Evolutionary conservation across 1,139 yeast genomes (phyloP), one percentile per base, ranked within the genome.

Genomic region (Nakaseomyces delphensis): DNA sequence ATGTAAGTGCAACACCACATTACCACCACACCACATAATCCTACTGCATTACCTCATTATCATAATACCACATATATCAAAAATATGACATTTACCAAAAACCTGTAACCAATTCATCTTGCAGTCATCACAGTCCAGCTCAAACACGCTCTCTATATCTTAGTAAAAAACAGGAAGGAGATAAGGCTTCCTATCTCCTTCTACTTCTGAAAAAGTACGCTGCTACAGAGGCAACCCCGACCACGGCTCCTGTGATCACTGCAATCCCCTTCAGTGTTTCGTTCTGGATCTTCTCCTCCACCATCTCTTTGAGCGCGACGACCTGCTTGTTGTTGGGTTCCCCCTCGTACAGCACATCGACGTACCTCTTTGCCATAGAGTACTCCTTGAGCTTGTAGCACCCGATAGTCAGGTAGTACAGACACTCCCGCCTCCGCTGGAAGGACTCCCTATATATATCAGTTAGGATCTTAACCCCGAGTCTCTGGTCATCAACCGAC

Each of bases 281-380:
- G 53, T 74, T 78, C 25, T 95, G 85, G 35, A 91, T 78, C 58
- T 79, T 83, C 51, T 83, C 91, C 49, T 87, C 96, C 28, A 91
- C 83, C 56, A 81, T 79, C 47, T 75, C 74, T 54, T 83, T 77
- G 62, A 91, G 69, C 5, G 77, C 75, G 39, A 69, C 62, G 3
- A 89, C 95, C 62, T 91, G 97, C 29, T 70, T 62, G 59, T 89
- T 89, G 19, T 78, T 80, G 0, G 96, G 96, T 60, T 91, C 98
- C 47, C 79, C 78, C 38, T 71, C 69, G 40, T 85, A 69, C 49
- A 93, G 66, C 2, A 83, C 76, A 44, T 87, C 95, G 5, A 87
- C 78, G 62, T 89, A 93, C 50, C 91, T 69, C 53, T 93, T 77
- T 7, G 97, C 91, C 59, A 84, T 84, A 23, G 82, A 67, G 57